A percentile compares a stretch with the other conserved stretches of the same genome.
Conservation (phyloP, 495 filamentous ascomycete genomes). For the Durotheca rogersii region DNA sequence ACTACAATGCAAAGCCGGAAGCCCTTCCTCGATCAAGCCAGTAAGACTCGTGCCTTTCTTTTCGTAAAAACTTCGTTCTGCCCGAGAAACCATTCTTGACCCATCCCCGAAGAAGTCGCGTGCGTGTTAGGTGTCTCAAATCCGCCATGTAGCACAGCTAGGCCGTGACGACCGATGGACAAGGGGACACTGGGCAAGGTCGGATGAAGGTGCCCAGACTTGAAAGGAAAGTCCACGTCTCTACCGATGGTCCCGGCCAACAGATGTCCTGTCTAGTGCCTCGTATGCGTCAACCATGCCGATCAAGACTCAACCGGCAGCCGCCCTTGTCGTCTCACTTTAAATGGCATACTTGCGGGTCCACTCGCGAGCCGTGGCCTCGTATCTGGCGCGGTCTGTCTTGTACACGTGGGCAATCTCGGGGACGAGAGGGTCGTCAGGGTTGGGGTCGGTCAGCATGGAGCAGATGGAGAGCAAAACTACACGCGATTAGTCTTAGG, state of each 20-base stretch:
- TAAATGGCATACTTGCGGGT: constrained; percentile 97
- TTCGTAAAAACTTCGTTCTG: constrained; percentile 21
- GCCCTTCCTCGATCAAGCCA: constrained; percentile 16
- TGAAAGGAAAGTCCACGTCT: constrained; percentile 21
- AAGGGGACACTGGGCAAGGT: constrained; percentile 30
- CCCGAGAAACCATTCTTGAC: constrained; percentile 24
- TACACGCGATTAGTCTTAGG: constrained; percentile 37
- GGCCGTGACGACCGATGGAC: constrained; percentile 33
- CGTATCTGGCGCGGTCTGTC: constrained; percentile 92
- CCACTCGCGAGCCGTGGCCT: constrained; percentile 96
- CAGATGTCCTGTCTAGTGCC: constrained; percentile 20
- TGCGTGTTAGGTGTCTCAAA: constrained; percentile 18
- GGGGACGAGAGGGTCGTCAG: constrained; percentile 95
- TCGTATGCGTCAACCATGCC: too few species aligned
- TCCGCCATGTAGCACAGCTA: constrained; percentile 16
- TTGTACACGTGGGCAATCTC: constrained; percentile 99
- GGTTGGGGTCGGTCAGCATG: constrained; percentile 99
- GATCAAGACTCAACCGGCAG: constrained; percentile 8
- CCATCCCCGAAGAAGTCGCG: constrained; percentile 10
- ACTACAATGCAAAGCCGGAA: constrained; percentile 19
- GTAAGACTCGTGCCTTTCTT: constrained; percentile 20
- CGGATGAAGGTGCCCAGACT: constrained; percentile 33
- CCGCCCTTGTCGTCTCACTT: constrained; percentile 3
- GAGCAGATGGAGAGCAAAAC: constrained; percentile 98
- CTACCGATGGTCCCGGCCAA: constrained; percentile 14